phyloP scores from a whole-genome alignment of 768 basidiomycete species.

The Sarcodon aspratus region DNA sequence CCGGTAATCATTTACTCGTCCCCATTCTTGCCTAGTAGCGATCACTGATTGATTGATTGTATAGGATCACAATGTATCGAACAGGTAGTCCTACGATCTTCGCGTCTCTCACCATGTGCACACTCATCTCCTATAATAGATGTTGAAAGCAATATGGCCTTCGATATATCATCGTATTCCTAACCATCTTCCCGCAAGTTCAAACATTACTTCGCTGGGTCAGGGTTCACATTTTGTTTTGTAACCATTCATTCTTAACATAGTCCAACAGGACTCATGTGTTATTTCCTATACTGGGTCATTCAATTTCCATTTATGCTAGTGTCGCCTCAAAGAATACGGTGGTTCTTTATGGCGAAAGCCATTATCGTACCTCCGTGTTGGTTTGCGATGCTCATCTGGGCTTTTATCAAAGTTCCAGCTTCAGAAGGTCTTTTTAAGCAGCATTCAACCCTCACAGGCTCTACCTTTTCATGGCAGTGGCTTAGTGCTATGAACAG shows the following conservation, averaged over 20 bases:
- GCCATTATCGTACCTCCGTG: conserved; percentile 30
- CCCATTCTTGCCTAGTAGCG: neutral
- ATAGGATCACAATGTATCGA: conserved; percentile 58
- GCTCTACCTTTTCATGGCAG: conserved; percentile 52
- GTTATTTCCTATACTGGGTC: conserved; percentile 70
- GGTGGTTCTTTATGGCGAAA: conserved; percentile 66
- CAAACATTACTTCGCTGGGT: conserved; percentile 57
- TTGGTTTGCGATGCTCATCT: conserved; percentile 56
- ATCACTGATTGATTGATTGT: neutral
- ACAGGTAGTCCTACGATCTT: conserved; percentile 24
- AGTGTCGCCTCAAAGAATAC: conserved; percentile 67
- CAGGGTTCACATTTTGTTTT: conserved; percentile 7
- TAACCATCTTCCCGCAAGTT: conserved; percentile 44
- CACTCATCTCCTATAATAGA: conserved; percentile 14
- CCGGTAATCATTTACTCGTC: neutral
- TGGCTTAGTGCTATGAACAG: conserved; percentile 74
- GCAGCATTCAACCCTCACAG: conserved; percentile 37
- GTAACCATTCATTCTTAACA: neutral
- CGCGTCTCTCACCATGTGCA: neutral
- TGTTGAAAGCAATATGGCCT: conserved; percentile 81
- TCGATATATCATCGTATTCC: conserved; percentile 43
- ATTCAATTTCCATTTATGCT: conserved; percentile 69
- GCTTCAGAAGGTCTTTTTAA: conserved; percentile 46
- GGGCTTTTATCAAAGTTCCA: conserved; percentile 65
- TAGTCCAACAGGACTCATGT: conserved; percentile 42